A percentile compares a stretch with the other conserved stretches of the same genome.
Conservation (phyloP, 805 yeast species). For the Wickerhamomyces tratensis region DNA sequence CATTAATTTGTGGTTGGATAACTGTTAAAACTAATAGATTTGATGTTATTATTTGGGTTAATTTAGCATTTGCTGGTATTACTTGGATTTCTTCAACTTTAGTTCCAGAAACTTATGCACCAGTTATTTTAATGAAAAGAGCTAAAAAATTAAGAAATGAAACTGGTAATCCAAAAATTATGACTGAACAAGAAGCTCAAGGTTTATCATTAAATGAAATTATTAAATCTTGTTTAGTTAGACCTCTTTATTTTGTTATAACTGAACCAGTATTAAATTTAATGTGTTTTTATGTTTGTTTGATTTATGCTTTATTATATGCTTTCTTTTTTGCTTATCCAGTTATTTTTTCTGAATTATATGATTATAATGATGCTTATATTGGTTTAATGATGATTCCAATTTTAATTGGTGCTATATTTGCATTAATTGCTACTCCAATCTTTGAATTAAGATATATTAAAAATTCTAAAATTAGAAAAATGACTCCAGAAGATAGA, state of each 20-base stretch:
- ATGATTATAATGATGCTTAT: conserved; percentile 67
- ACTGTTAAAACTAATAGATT: conserved; percentile 58
- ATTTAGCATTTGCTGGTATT: conserved; percentile 84
- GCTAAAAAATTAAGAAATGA: conserved; percentile 63
- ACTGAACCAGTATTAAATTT: conserved; percentile 82
- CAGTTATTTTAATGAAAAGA: conserved; percentile 60
- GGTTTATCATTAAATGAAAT: conserved; percentile 63
- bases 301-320: conserved; percentile 82
- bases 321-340: conserved; percentile 96
- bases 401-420: conserved; percentile 74
- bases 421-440: conserved; percentile 71
- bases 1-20: conserved; percentile 81
- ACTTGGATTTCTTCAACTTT: conserved; percentile 58
- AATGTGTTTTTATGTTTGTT: conserved; percentile 78
- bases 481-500: conserved; percentile 73
- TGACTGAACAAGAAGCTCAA: conserved; percentile 89
- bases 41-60: conserved; percentile 79
- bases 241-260: conserved; percentile 70
- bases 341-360: conserved; percentile 69
- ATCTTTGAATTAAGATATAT: conserved; percentile 55
- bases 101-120: conserved; percentile 90
- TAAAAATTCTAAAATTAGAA: conserved; percentile 39
- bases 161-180: conserved; percentile 74
- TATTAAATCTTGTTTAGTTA: conserved; percentile 57
- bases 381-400: conserved; percentile 88